Evolutionary conservation across 2,329 filamentous ascomycete species (phyloP).

Genomic region (Paecilomyces niveus): DNA sequence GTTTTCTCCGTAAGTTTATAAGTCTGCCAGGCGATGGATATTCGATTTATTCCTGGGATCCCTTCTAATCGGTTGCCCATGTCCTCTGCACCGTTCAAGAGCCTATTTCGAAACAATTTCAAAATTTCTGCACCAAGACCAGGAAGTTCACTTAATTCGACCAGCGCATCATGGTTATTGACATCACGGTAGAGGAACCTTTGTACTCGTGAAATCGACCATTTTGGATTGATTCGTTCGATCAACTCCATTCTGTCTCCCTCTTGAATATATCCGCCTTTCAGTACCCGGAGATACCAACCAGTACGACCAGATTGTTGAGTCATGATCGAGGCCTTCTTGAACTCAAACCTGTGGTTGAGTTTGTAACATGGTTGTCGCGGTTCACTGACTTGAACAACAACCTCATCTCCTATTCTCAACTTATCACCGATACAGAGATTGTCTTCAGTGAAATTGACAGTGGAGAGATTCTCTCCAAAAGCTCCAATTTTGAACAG

Average conservation of each 20-base stretch:
- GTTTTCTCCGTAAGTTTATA: not conserved
- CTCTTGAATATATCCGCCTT: constrained; percentile 46
- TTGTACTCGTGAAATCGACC: constrained; percentile 58
- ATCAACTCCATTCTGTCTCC: constrained; percentile 54
- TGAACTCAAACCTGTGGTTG: constrained; percentile 59
- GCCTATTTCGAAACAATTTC: constrained; percentile 46
- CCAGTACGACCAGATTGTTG: constrained; percentile 54
- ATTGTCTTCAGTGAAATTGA: constrained; percentile 55
- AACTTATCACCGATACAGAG: constrained; percentile 59
- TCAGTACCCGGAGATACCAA: constrained; percentile 59
- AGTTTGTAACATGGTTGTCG: constrained; percentile 62
- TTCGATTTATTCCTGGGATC: not conserved
- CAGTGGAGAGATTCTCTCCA: constrained; percentile 57
- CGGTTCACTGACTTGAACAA: constrained; percentile 55
- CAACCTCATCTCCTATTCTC: constrained; percentile 42
- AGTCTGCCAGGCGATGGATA: not conserved
- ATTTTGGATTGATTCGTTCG: constrained; percentile 49
- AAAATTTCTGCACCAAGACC: constrained; percentile 45
- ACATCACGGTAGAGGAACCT: constrained; percentile 54
- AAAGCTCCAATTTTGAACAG: constrained; percentile 54
- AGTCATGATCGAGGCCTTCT: constrained; percentile 54
- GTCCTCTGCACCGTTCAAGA: constrained; percentile 38
- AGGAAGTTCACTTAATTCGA: constrained; percentile 21
- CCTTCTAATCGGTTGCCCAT: not conserved
- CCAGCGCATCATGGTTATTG: constrained; percentile 44